Conservation (phyloP, 257 asterid species). For the Nyctanthes arbortristis region DNA sequence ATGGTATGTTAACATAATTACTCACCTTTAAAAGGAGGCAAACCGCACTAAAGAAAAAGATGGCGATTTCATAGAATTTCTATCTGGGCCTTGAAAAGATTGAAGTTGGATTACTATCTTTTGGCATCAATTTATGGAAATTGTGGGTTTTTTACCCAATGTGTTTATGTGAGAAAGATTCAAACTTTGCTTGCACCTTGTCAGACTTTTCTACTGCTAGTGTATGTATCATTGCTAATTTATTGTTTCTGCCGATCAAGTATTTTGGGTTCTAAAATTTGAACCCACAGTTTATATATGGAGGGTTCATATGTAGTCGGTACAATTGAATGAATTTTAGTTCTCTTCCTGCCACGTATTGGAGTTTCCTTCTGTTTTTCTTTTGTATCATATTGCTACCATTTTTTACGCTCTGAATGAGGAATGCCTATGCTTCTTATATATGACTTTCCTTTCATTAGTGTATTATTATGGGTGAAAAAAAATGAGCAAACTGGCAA, state of each 20-base stretch:
- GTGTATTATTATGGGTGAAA: constrained; percentile 3
- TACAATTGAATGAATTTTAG: background rate
- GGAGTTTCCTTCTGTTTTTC: background rate
- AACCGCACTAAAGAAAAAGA: background rate
- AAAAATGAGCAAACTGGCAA: background rate
- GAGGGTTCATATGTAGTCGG: background rate
- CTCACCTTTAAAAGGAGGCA: too few species aligned
- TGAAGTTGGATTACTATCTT: background rate
- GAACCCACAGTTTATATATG: background rate
- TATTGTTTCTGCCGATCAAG: background rate
- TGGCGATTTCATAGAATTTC: background rate
- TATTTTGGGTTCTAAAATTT: background rate
- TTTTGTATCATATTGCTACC: background rate
- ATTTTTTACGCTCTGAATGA: background rate
- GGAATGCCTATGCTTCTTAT: background rate
- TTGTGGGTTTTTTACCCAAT: background rate
- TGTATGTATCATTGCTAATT: background rate
- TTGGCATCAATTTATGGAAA: background rate
- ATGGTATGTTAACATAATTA: background rate
- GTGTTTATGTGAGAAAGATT: background rate
- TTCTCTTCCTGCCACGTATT: background rate
- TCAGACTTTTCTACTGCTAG: background rate
- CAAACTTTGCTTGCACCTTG: too few species aligned
- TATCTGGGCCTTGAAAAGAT: background rate
- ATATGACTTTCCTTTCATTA: background rate